phyloP scores from a whole-genome alignment of 1,284 basidiomycete genomes.

The Ganoderma boninense region DNA sequence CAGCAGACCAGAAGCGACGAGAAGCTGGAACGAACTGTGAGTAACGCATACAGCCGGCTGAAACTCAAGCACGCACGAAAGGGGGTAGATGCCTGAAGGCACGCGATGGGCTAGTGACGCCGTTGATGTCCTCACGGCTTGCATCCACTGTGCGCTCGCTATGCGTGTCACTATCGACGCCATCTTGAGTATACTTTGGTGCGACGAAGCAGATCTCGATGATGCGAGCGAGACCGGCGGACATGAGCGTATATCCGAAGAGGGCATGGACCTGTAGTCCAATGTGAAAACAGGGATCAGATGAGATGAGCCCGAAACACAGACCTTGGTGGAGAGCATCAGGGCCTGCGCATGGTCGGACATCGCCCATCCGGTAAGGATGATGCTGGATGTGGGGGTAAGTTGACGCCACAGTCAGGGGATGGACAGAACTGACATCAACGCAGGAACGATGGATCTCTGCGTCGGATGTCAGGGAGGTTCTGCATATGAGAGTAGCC shows the following conservation, averaged over 20 bases:
- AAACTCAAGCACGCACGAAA: constrained; percentile 65
- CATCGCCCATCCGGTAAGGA: constrained; percentile 96
- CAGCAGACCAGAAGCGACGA: constrained; percentile 70
- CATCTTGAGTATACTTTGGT: constrained; percentile 44
- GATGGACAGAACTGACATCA: constrained; percentile 67
- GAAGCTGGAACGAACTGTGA: constrained; percentile 54
- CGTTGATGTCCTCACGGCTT: constrained; percentile 28
- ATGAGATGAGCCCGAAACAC: constrained; percentile 37
- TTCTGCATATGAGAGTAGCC: neutral
- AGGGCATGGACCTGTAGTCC: constrained; percentile 74
- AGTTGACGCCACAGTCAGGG: constrained; percentile 5
- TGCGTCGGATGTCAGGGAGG: constrained; percentile 34
- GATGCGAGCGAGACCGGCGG: constrained; percentile 84
- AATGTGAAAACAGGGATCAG: neutral
- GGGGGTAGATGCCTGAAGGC: constrained; percentile 88
- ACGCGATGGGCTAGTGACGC: constrained; percentile 52
- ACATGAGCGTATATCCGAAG: constrained; percentile 89
- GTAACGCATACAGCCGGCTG: neutral
- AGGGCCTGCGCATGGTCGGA: constrained; percentile 88
- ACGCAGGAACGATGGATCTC: constrained; percentile 83
- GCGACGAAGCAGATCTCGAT: constrained; percentile 88
- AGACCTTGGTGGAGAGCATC: constrained; percentile 83
- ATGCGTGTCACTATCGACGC: constrained; percentile 54
- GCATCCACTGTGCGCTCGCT: constrained; percentile 75
- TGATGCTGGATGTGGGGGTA: constrained; percentile 59